Evolutionary conservation across 108 stramenopile genomes (phyloP).

Genomic region (Cyclotella atomus): DNA sequence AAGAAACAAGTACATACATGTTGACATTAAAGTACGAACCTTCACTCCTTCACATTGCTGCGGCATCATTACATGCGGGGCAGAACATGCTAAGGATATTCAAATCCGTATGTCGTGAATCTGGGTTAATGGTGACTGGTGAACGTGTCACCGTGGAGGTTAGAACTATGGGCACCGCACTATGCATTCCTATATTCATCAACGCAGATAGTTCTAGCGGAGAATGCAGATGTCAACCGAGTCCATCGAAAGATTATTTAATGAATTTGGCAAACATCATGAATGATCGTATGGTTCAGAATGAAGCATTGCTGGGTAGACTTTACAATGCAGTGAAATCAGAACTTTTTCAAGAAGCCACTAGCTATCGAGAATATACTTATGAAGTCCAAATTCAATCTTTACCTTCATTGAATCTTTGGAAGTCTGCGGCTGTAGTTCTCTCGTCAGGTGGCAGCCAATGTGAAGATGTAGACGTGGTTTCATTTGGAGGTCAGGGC

Average conservation of each 20-base stretch:
- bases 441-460: not conserved
- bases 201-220: conserved; percentile 6
- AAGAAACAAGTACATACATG: not conserved
- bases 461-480: conserved; percentile 39
- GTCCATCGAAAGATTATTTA: conserved; percentile 50
- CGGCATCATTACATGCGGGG: conserved; percentile 56
- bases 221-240: conserved; percentile 15
- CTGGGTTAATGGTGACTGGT: conserved; percentile 73
- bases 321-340: conserved; percentile 48
- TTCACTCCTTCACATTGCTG: conserved; percentile 81
- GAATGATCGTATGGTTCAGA: conserved; percentile 64
- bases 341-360: conserved; percentile 43
- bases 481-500: conserved; percentile 84
- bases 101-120: conserved; percentile 72
- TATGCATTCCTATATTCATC: conserved; percentile 64
- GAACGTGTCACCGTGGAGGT: conserved; percentile 66
- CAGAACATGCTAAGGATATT: conserved; percentile 63
- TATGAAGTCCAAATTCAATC: conserved; percentile 24
- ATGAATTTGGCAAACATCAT: conserved; percentile 55
- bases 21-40: conserved; percentile 81
- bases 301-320: conserved; percentile 58
- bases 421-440: conserved; percentile 67
- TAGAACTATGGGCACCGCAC: conserved; percentile 68
- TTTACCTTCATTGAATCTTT: conserved; percentile 68
- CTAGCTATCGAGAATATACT: conserved; percentile 6